phyloP scores from a whole-genome alignment of 148 eudicot genomes.

The Cornus controversa region DNA sequence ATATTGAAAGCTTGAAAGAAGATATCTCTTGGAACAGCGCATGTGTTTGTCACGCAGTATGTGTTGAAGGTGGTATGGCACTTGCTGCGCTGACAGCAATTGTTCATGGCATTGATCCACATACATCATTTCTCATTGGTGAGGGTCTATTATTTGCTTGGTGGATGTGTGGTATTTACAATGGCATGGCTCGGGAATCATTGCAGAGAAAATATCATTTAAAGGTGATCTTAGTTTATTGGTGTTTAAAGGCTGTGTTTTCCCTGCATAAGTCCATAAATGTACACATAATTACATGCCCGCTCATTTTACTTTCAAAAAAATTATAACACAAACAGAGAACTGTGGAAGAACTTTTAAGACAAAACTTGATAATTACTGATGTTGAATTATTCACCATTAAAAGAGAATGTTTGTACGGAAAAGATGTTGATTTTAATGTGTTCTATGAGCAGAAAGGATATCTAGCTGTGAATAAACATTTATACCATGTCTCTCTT shows the following conservation, averaged over 20 bases:
- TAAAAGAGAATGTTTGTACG: not conserved
- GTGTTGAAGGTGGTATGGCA: conserved; percentile 72
- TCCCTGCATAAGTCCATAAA: not conserved
- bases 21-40: conserved; percentile 53
- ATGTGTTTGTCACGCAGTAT: conserved; percentile 64
- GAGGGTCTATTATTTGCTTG: conserved; percentile 78
- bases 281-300: not conserved
- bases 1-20: conserved; percentile 48
- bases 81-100: conserved; percentile 47
- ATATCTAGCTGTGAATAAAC: not conserved
- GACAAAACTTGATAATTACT: not conserved
- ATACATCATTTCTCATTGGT: conserved; percentile 52
- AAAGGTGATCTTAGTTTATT: conserved; percentile 34
- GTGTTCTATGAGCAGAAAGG: not conserved
- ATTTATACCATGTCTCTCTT: not conserved
- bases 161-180: conserved; percentile 91
- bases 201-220: conserved; percentile 78
- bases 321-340: not conserved
- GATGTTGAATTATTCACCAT: not conserved
- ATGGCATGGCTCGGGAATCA: conserved; percentile 59
- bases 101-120: conserved; percentile 59
- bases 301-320: not conserved
- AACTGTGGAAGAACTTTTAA: not conserved
- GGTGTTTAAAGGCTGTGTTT: not conserved
- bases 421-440: not conserved